Percentiles rank a stretch among this genome's conserved stretches.
phyloP scores from a whole-genome alignment of 768 basidiomycete species.

The Kondoa subrosea region DNA sequence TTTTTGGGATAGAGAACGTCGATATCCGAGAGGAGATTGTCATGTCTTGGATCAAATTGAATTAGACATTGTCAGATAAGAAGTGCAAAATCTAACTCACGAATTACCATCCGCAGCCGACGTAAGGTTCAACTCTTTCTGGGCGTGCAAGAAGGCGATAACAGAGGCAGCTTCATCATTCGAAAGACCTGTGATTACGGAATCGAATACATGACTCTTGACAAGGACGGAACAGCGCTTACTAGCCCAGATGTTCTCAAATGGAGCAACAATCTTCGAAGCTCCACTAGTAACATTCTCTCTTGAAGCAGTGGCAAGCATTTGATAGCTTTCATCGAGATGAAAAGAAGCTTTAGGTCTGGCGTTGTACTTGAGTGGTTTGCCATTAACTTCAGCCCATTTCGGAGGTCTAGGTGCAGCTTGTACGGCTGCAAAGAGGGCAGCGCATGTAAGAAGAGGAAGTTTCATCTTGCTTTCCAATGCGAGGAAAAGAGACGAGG shows the following conservation, averaged over 20 bases:
- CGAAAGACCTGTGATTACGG: not conserved
- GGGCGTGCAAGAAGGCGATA: conserved; percentile 20
- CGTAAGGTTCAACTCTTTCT: conserved; percentile 24
- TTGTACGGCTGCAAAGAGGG: not conserved
- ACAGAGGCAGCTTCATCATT: conserved; percentile 21
- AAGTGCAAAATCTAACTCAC: conserved; percentile 22
- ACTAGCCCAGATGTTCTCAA: conserved; percentile 5
- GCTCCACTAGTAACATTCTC: not conserved
- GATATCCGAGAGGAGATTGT: conserved; percentile 8
- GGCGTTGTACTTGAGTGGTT: not conserved
- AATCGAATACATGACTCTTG: not conserved
- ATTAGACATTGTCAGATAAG: not conserved
- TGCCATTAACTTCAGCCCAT: not conserved
- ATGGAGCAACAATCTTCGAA: not conserved
- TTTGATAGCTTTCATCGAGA: not conserved
- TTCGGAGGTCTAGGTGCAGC: not conserved
- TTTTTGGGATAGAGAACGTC: conserved; percentile 24
- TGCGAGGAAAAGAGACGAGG: not conserved
- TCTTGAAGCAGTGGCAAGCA: not conserved
- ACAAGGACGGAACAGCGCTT: not conserved
- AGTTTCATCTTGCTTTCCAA: not conserved
- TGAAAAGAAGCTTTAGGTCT: not conserved
- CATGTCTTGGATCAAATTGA: not conserved
- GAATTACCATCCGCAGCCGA: conserved; percentile 11
- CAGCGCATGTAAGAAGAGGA: not conserved